Conservation (phyloP, 257 asterid species). For the Paraleonurus japonicus region DNA sequence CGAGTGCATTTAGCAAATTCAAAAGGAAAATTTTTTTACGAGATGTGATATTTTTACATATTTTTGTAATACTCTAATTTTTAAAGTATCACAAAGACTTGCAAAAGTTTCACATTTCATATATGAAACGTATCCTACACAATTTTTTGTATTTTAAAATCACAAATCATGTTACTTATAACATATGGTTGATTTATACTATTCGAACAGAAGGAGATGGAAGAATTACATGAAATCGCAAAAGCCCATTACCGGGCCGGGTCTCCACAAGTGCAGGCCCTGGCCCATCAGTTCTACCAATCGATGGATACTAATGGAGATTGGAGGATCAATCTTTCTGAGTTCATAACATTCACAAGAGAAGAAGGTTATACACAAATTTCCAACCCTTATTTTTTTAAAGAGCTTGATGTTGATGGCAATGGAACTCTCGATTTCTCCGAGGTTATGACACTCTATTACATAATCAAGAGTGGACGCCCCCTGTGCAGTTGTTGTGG, state of each 20-base stretch:
- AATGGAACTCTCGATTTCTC: slow-evolving; percentile 32
- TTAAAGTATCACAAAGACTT: no score
- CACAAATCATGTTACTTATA: background rate
- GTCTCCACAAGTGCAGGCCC: slow-evolving; percentile 26
- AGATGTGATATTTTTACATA: no score
- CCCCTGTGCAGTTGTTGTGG: slow-evolving; percentile 26
- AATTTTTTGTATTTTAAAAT: no score
- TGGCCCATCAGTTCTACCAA: slow-evolving; percentile 25
- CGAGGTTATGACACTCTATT: slow-evolving; percentile 32
- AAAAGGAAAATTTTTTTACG: no score
- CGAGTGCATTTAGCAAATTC: no score
- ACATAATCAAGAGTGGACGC: slow-evolving; percentile 32
- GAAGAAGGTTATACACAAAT: slow-evolving; percentile 26
- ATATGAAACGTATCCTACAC: no score
- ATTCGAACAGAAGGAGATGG: slow-evolving; percentile 28
- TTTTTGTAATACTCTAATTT: no score
- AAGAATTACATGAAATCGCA: slow-evolving; percentile 31
- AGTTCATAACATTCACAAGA: slow-evolving; percentile 23
- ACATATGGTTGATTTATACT: background rate
- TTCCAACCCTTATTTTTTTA: slow-evolving; percentile 21
- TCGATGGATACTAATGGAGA: slow-evolving; percentile 30
- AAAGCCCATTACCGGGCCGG: slow-evolving; percentile 27
- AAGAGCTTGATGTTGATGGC: slow-evolving; percentile 22
- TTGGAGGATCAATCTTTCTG: slow-evolving; percentile 9
- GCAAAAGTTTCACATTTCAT: no score